A percentile compares a stretch with the other conserved stretches of the same genome.
Conservation (phyloP, 2,329 filamentous ascomycete species). For the Fusarium sp. region DNA sequence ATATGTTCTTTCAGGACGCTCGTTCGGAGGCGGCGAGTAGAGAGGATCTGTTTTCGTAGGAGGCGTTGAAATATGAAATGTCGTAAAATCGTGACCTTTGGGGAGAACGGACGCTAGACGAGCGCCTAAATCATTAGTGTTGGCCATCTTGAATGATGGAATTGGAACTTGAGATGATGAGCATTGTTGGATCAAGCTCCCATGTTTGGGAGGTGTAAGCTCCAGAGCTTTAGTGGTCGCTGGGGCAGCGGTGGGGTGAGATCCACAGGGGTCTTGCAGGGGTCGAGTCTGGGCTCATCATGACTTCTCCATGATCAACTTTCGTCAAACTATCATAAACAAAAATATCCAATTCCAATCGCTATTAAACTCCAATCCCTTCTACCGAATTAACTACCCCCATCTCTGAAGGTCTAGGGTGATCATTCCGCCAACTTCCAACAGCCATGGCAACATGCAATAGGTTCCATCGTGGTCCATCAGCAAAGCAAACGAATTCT, state of each 20-base stretch:
- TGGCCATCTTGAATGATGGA: constrained; percentile 23
- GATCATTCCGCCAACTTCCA: constrained; percentile 33
- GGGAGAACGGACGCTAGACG: constrained; percentile 64
- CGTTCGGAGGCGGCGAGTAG: constrained; percentile 80
- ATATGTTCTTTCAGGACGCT: constrained; percentile 80
- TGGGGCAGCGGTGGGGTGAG: constrained; percentile 26
- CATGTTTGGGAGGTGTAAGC: constrained; percentile 13
- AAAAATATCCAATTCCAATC: background rate
- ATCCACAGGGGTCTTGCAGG: constrained; percentile 16
- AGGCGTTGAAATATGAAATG: constrained; percentile 89
- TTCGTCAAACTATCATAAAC: background rate
- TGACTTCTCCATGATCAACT: background rate
- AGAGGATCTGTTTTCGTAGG: constrained; percentile 79
- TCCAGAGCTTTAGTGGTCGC: constrained; percentile 21
- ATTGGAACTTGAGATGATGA: constrained; percentile 5
- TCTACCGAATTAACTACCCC: constrained; percentile 1
- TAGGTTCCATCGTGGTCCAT: constrained; percentile 43
- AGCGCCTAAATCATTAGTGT: constrained; percentile 20
- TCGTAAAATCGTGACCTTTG: constrained; percentile 67
- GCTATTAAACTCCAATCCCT: background rate
- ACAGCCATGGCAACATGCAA: constrained; percentile 36
- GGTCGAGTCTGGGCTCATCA: background rate
- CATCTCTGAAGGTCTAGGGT: constrained; percentile 11
- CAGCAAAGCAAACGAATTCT: constrained; percentile 43
- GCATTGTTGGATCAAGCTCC: background rate